A percentile compares a stretch with the other conserved stretches of the same genome.
These are phyloP conservation scores for Solanum hybrid DNA, from an alignment of 305 asterid genomes.

Conservation along the genomic window DNA sequence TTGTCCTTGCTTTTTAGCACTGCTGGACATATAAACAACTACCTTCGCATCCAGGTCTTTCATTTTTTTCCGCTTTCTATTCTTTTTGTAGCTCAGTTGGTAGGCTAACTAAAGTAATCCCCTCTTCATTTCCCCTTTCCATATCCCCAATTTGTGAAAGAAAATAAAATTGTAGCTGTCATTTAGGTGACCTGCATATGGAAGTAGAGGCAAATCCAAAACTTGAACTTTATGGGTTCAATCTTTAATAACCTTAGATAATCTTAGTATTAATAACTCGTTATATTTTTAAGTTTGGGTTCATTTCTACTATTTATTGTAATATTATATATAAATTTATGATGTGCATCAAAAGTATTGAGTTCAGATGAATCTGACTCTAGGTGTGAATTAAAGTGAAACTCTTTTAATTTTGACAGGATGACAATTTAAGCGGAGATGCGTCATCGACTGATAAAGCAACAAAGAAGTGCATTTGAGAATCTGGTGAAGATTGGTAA, in stretches of 20 bases:
- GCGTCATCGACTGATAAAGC: constrained; percentile 21
- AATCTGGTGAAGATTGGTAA: constrained; percentile 38
- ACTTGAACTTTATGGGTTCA: neutral
- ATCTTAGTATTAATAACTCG: neutral
- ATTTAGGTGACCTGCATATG: neutral
- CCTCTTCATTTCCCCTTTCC: neutral
- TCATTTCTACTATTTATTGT: neutral
- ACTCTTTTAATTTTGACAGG: constrained; percentile 12
- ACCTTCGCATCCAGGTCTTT: neutral
- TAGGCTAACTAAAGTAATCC: neutral
- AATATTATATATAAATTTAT: neutral
- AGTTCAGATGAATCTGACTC: neutral
- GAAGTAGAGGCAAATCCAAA: neutral
- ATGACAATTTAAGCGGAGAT: constrained; percentile 25
- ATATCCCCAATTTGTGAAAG: neutral
- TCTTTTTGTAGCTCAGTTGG: neutral
- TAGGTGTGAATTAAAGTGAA: neutral
- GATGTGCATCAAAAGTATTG: neutral
- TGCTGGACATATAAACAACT: neutral
- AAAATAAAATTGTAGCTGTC: neutral
- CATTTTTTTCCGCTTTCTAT: neutral
- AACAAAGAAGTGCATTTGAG: constrained; percentile 27
- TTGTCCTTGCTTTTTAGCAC: neutral
- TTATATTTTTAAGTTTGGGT: neutral
- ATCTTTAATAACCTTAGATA: neutral